A percentile compares a stretch with the other conserved stretches of the same genome.
These are phyloP conservation scores for Choiromyces venosus DNA, from an alignment of 495 filamentous ascomycete species.

Conservation along the genomic window DNA sequence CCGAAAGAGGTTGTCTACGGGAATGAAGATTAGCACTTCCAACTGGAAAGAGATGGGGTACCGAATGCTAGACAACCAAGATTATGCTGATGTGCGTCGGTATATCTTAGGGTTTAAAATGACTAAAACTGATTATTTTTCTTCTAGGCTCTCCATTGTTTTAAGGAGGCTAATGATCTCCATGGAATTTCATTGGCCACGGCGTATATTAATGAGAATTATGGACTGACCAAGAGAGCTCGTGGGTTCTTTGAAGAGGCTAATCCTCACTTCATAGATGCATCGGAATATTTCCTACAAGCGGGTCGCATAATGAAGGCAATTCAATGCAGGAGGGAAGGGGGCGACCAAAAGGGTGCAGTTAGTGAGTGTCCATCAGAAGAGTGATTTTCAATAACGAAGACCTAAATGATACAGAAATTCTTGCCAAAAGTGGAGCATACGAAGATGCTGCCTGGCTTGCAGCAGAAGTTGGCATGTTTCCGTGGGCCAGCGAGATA, in stretches of 20 bases:
- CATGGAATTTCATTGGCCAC: conserved; percentile 1
- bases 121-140: conserved; percentile 1
- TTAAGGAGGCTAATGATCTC: conserved; percentile 10
- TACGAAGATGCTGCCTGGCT: too few relatives aligned
- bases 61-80: conserved; percentile 21
- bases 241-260: conserved; percentile 7
- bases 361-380: too few relatives aligned
- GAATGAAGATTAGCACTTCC: conserved; percentile 8
- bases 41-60: conserved; percentile 30
- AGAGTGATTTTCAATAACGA: too few relatives aligned
- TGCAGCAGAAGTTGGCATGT: too few relatives aligned
- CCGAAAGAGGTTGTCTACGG: neutral
- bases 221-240: conserved; percentile 16
- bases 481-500: too few relatives aligned
- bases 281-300: conserved; percentile 17
- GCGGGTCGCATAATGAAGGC: conserved; percentile 7
- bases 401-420: too few relatives aligned
- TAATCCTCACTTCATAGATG: conserved; percentile 7
- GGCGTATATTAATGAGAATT: conserved; percentile 16
- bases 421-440: too few relatives aligned
- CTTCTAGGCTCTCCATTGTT: conserved; percentile 20
- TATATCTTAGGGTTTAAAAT: neutral
- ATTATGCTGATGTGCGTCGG: conserved; percentile 20
- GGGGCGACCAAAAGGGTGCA: conserved; percentile 15
- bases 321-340: conserved; percentile 22